A percentile compares a stretch with the other conserved stretches of the same genome.
Evolutionary conservation across 2,329 filamentous ascomycete genomes (phyloP).

Genomic region (Aspergillus puulaauensis): DNA sequence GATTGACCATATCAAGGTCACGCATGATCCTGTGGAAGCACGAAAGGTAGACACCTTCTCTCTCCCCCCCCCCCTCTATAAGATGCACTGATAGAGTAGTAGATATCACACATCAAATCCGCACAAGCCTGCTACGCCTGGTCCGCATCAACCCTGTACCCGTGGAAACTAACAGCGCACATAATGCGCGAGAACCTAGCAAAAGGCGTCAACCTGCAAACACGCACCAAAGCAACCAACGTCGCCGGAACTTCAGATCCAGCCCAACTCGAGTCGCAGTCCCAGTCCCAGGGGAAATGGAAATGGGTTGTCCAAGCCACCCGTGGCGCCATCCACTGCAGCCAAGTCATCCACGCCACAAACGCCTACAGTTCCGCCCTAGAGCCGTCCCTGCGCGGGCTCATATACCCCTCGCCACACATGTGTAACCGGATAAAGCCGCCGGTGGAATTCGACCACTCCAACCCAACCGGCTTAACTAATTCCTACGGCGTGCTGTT

Average conservation of each 20-base stretch:
- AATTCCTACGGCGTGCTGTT: slow-evolving; percentile 4
- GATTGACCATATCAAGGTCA: slow-evolving; percentile 4
- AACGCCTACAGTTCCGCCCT: slow-evolving; percentile 7
- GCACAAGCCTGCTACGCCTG: slow-evolving; percentile 1
- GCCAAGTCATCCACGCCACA: background rate
- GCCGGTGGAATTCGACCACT: background rate
- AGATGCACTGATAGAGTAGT: background rate
- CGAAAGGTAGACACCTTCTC: background rate
- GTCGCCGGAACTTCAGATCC: background rate
- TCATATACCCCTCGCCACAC: background rate
- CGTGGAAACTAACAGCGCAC: slow-evolving; percentile 2
- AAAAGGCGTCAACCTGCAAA: slow-evolving; percentile 1
- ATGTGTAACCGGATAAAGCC: slow-evolving; percentile 2
- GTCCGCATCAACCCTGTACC: slow-evolving; percentile 4
- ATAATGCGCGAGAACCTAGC: slow-evolving; percentile 1
- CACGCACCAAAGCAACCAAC: background rate
- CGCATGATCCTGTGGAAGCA: background rate
- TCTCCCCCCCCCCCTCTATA: too few species aligned
- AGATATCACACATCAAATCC: slow-evolving; percentile 3
- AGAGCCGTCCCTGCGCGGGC: background rate
- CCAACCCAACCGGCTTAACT: background rate
- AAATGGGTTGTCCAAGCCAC: background rate
- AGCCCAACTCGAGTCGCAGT: too few species aligned
- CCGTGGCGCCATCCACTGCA: slow-evolving; percentile 1
- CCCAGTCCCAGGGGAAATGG: too few species aligned